A percentile compares a stretch with the other conserved stretches of the same genome.
phyloP scores from a whole-genome alignment of 2,329 filamentous ascomycete genomes.

The Elsinoe arachidis region DNA sequence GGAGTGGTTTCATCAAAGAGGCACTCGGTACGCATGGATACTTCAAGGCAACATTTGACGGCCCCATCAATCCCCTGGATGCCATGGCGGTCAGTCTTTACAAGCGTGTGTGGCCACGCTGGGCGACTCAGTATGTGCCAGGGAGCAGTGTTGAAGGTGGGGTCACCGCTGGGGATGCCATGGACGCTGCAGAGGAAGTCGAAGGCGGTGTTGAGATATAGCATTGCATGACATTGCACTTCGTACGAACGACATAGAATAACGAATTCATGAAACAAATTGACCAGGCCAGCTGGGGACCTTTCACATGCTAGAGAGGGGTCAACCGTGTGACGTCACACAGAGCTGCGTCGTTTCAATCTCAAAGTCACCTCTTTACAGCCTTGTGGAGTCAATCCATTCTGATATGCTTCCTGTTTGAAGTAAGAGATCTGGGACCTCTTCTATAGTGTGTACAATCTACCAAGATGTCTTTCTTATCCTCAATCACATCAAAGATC shows the following conservation, averaged over 20 bases:
- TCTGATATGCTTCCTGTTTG: not conserved
- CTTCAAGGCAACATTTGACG: conserved; percentile 98
- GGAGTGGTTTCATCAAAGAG: conserved; percentile 90
- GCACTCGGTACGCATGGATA: conserved; percentile 95
- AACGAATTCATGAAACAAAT: not conserved
- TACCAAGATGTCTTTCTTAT: not conserved
- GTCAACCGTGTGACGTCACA: not conserved
- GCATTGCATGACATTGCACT: no score
- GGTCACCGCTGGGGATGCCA: not conserved
- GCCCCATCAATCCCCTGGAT: conserved; percentile 90
- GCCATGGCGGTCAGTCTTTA: conserved; percentile 72
- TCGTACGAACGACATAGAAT: not conserved
- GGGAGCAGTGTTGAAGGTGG: not conserved
- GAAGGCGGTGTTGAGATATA: not conserved
- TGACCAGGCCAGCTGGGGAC: not conserved
- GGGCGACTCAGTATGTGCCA: conserved; percentile 39
- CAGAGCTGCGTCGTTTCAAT: not conserved
- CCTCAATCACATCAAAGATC: conserved; percentile 1
- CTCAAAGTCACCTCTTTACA: not conserved
- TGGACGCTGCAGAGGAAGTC: not conserved
- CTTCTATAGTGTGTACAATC: not conserved
- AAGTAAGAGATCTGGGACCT: not conserved
- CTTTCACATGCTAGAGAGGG: not conserved
- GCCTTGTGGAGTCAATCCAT: not conserved
- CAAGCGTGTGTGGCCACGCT: conserved; percentile 55